These are phyloP conservation scores for Oryza glaberrima DNA, from an alignment of 176 grass and related monocot species.

Conservation along the genomic window DNA sequence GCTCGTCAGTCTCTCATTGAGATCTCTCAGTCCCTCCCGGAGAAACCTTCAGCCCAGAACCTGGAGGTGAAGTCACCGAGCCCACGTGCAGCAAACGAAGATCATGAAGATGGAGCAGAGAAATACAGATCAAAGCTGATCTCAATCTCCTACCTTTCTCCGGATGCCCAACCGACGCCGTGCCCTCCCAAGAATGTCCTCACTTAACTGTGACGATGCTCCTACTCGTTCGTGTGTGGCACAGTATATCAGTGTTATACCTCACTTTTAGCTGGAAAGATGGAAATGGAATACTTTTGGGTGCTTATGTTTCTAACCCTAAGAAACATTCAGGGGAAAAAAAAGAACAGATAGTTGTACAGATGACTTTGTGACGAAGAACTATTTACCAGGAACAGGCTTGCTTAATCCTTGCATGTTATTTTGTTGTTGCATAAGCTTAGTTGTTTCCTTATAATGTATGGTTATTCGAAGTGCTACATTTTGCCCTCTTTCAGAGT, in stretches of 20 bases:
- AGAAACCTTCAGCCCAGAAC: constrained; percentile 28
- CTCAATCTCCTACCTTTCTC: constrained; percentile 68
- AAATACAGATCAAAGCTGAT: constrained; percentile 91
- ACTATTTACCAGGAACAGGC: constrained; percentile 27
- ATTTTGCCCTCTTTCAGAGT: neutral
- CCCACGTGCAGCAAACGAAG: constrained; percentile 30
- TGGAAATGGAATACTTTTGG: constrained; percentile 4
- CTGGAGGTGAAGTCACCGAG: constrained; percentile 37
- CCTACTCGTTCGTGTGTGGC: constrained; percentile 34
- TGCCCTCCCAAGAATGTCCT: constrained; percentile 42
- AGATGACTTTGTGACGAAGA: constrained; percentile 33
- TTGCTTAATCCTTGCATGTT: neutral
- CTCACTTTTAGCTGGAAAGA: constrained; percentile 25
- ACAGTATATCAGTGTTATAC: constrained; percentile 32
- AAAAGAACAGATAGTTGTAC: constrained; percentile 29
- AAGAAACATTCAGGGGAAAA: neutral
- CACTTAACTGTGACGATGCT: constrained; percentile 21
- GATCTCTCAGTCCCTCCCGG: constrained; percentile 72
- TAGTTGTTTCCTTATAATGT: neutral
- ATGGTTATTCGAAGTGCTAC: neutral
- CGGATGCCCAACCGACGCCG: constrained; percentile 50
- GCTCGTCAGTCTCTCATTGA: constrained; percentile 76
- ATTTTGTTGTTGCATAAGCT: neutral
- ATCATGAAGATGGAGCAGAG: constrained; percentile 37
- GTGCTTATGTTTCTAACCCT: constrained; percentile 29